Base-by-base conservation (phyloP, 2,329 filamentous ascomycete species). In the Scytalidium sp. region DNA sequence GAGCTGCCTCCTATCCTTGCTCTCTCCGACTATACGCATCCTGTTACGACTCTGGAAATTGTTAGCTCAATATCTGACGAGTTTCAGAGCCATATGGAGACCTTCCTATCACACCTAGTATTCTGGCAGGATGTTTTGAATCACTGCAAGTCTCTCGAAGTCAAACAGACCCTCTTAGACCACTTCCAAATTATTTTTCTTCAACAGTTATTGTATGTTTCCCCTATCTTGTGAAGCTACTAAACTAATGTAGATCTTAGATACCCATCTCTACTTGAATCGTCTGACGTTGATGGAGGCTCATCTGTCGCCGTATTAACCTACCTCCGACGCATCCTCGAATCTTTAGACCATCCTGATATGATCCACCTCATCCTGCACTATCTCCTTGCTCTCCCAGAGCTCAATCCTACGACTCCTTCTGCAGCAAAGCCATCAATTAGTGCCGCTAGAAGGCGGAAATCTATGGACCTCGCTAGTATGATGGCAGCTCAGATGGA, bases 121-220 rank as follows among this genome's bases (percentile, higher is more conserved):
- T 99, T 99, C 65, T 99, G 94, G 94, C 94, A 99, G 70, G 94
- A 99, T 67, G 92, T 97, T 27, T 75, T 99, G 53, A 94, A 97
- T 66, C 93, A 97, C 69, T 99, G 94, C 72, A 84, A 85, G 61
- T 97, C 93, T 3, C 77, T 85, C 1, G 93, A 97, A 64, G 90
- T 99, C 59, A 94, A 93, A 66, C 90, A 90, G 57, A 97, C 92
- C 1, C 75, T 99, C 45, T 78, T 99, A 25, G 94, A 99, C 66
- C 94, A 99, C 69, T 99, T 99, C 64, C 92, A 97, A 66, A 88
- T 97, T 59, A 83, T 99, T 27, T 99, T 99, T 67, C 74, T 99
- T 46, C 90, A 97, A 68, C 94, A 99, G 68, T 74, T 99, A 61
- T 73, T 99, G 83, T 97, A 70, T 64, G 86, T 71, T 4, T 3